Evolutionary conservation across 140 eudicot species (phyloP).

Genomic region (Anethum foeniculum): DNA sequence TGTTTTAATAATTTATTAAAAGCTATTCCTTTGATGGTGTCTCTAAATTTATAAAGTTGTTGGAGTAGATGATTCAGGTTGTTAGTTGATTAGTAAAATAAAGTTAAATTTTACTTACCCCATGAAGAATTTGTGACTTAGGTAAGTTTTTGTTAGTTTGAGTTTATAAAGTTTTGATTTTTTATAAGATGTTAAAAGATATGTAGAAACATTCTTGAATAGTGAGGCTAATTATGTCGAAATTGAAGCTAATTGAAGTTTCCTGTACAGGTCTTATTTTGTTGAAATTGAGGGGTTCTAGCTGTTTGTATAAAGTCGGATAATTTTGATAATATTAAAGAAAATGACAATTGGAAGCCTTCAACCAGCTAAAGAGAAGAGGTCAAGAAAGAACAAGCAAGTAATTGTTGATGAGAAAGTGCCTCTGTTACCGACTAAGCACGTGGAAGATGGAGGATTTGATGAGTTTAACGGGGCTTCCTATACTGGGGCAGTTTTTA

Average conservation of each 20-base stretch:
- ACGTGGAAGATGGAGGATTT: constrained; percentile 62
- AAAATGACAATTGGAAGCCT: constrained; percentile 62
- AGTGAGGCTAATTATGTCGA: constrained; percentile 7
- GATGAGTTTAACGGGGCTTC: constrained; percentile 94
- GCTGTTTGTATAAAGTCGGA: constrained; percentile 1
- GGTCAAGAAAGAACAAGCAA: constrained; percentile 52
- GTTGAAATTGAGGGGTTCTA: constrained; percentile 18
- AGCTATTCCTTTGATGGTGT: neutral
- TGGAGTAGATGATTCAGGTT: neutral
- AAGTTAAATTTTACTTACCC: neutral
- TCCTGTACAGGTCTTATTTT: constrained; percentile 1
- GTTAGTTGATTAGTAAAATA: neutral
- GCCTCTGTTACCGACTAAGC: constrained; percentile 75
- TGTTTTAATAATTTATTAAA: neutral
- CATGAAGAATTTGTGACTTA: neutral
- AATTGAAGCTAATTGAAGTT: constrained; percentile 4
- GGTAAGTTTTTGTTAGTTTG: neutral
- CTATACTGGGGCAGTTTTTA: constrained; percentile 72
- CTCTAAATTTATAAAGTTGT: neutral
- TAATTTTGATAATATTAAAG: neutral
- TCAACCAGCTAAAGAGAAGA: constrained; percentile 44
- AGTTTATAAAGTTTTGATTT: neutral
- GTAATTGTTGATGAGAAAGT: constrained; percentile 55
- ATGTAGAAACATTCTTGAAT: neutral
- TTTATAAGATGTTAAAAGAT: neutral